These are phyloP conservation scores for Fusarium marasasianum DNA, from an alignment of 2,329 filamentous ascomycete species.

Conservation along the genomic window DNA sequence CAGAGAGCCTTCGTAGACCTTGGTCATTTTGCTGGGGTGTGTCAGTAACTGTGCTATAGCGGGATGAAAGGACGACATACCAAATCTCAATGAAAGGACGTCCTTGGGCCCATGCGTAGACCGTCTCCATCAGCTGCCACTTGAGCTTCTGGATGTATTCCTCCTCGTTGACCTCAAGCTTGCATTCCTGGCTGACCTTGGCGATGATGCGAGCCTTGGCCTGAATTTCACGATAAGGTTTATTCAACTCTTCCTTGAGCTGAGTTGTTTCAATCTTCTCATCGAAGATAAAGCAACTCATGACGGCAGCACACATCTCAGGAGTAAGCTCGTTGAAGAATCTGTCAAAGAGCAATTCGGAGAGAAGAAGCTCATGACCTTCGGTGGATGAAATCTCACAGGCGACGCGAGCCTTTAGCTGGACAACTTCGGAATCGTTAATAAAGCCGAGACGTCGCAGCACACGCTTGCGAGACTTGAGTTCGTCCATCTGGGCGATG, in stretches of 20 bases:
- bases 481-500: slow-evolving; percentile 92
- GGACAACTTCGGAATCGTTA: slow-evolving; percentile 93
- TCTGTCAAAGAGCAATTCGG: slow-evolving; percentile 92
- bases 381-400: slow-evolving; percentile 94
- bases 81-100: slow-evolving; percentile 93
- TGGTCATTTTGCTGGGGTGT: slow-evolving; percentile 89
- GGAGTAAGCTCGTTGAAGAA: slow-evolving; percentile 97
- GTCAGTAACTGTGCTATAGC: slow-evolving; percentile 27
- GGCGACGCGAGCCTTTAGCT: slow-evolving; percentile 95
- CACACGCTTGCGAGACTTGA: slow-evolving; percentile 95
- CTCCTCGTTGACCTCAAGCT: slow-evolving; percentile 92
- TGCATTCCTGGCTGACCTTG: slow-evolving; percentile 94
- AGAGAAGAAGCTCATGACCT: slow-evolving; percentile 92
- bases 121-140: slow-evolving; percentile 96
- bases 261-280: slow-evolving; percentile 86
- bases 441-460: slow-evolving; percentile 94
- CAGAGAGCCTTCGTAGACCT: slow-evolving; percentile 94
- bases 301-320: slow-evolving; percentile 83
- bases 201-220: slow-evolving; percentile 87
- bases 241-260: slow-evolving; percentile 84
- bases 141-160: slow-evolving; percentile 92
- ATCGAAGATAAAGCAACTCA: slow-evolving; percentile 97
- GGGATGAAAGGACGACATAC: slow-evolving; percentile 45
- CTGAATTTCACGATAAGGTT: slow-evolving; percentile 87
- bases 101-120: slow-evolving; percentile 90